These are phyloP conservation scores for Xylaria sp. DNA, from an alignment of 2,329 filamentous ascomycete genomes.

Conservation along the genomic window DNA sequence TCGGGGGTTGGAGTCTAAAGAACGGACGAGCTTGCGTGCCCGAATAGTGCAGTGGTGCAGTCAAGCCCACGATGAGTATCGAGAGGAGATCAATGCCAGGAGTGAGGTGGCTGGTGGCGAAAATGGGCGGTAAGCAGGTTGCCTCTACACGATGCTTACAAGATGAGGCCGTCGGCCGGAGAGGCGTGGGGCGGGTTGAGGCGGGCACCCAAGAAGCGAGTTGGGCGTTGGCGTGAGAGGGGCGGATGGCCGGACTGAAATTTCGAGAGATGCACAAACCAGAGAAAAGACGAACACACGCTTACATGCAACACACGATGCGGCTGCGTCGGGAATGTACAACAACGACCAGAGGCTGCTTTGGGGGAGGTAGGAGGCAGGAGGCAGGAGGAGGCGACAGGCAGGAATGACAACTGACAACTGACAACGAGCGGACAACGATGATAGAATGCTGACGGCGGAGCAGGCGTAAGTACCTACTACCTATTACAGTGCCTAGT, in stretches of 20 bases:
- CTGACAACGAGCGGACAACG: not conserved
- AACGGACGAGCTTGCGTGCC: conserved; percentile 11
- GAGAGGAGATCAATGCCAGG: no score
- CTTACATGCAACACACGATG: not conserved
- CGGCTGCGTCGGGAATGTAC: not conserved
- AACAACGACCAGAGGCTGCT: not conserved
- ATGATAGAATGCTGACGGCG: conserved; percentile 16
- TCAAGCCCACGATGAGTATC: not conserved
- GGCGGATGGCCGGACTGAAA: not conserved
- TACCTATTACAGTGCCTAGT: no score
- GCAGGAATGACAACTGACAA: not conserved
- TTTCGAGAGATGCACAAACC: not conserved
- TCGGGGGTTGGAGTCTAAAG: conserved; percentile 4
- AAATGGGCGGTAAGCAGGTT: conserved; percentile 8
- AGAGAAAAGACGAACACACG: not conserved
- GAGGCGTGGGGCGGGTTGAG: conserved; percentile 2
- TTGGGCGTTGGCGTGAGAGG: conserved; percentile 8
- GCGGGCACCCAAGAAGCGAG: not conserved
- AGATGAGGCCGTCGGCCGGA: conserved; percentile 11
- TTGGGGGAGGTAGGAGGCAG: not conserved
- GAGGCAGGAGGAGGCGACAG: not conserved
- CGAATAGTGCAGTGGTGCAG: not conserved
- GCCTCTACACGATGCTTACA: not conserved
- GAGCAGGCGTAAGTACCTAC: not conserved
- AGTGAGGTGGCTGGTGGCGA: conserved; percentile 7